phyloP scores from a whole-genome alignment of 345 rosid species.

The Murraya koenigii region DNA sequence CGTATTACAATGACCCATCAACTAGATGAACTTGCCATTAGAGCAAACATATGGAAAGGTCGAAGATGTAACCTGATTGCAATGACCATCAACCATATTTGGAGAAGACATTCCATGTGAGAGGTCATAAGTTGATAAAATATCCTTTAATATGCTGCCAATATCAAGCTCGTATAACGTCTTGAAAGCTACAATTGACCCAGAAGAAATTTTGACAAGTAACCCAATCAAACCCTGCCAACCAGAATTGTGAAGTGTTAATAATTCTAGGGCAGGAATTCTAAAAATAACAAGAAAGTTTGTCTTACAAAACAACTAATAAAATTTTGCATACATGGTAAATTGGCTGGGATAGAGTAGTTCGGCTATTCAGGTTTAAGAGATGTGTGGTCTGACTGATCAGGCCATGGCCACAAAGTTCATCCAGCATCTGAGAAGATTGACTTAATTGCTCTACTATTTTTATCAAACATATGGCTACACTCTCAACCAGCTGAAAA shows the following conservation, averaged over 20 bases:
- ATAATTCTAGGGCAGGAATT: slow-evolving; percentile 11
- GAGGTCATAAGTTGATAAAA: slow-evolving; percentile 61
- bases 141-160: slow-evolving; percentile 70
- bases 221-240: slow-evolving; percentile 84
- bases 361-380: slow-evolving; percentile 64
- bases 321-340: slow-evolving; percentile 56
- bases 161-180: slow-evolving; percentile 75
- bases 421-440: slow-evolving; percentile 68
- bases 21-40: neutral
- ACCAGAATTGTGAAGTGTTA: slow-evolving; percentile 23
- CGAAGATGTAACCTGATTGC: slow-evolving; percentile 62
- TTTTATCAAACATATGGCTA: slow-evolving; percentile 74
- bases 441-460: slow-evolving; percentile 65
- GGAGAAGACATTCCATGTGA: slow-evolving; percentile 71
- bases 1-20: no score
- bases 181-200: slow-evolving; percentile 72
- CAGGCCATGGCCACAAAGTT: slow-evolving; percentile 72
- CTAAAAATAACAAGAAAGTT: neutral
- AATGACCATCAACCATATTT: slow-evolving; percentile 52
- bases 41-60: neutral
- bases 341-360: slow-evolving; percentile 70
- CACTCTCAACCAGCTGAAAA: slow-evolving; percentile 87
- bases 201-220: slow-evolving; percentile 72
- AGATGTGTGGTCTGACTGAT: slow-evolving; percentile 63
- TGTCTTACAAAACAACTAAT: slow-evolving; percentile 9